A percentile compares a stretch with the other conserved stretches of the same genome.
These are phyloP conservation scores for Ilyonectria robusta DNA, from an alignment of 2,329 filamentous ascomycete genomes.

Conservation along the genomic window DNA sequence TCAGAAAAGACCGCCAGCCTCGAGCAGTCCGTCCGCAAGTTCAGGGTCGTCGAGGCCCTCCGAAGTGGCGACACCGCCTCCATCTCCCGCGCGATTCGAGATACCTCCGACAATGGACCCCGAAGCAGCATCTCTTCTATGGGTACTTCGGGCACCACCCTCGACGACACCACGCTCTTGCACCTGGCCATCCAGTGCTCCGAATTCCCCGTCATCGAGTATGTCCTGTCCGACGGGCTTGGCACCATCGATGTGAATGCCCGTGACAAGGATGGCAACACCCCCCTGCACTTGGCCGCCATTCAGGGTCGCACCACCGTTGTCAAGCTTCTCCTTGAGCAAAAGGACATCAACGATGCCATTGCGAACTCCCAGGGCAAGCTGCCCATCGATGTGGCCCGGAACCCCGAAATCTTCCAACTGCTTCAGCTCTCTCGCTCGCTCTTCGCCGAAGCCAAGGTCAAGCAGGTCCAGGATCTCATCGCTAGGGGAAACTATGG, in stretches of 20 bases:
- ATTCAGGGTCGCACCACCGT: slow-evolving; percentile 84
- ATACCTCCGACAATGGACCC: slow-evolving; percentile 68
- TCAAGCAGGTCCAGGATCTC: slow-evolving; percentile 86
- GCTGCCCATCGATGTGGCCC: slow-evolving; percentile 87
- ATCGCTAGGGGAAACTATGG: slow-evolving; percentile 82
- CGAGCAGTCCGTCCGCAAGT: slow-evolving; percentile 94
- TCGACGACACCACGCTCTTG: slow-evolving; percentile 90
- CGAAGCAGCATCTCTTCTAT: slow-evolving; percentile 72
- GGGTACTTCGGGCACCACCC: slow-evolving; percentile 58
- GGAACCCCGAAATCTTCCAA: slow-evolving; percentile 96
- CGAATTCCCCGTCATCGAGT: slow-evolving; percentile 92
- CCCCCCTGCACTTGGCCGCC: slow-evolving; percentile 89
- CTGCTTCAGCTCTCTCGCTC: slow-evolving; percentile 91
- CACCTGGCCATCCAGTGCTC: slow-evolving; percentile 97
- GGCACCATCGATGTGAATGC: slow-evolving; percentile 85
- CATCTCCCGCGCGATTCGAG: slow-evolving; percentile 88
- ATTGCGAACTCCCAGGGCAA: slow-evolving; percentile 88
- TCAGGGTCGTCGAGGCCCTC: slow-evolving; percentile 93
- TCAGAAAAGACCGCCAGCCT: slow-evolving; percentile 71
- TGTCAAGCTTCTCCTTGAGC: slow-evolving; percentile 87
- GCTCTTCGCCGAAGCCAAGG: slow-evolving; percentile 88
- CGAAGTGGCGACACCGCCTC: slow-evolving; percentile 91
- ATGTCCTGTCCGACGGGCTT: slow-evolving; percentile 84
- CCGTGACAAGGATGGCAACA: slow-evolving; percentile 94
- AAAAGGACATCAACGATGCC: slow-evolving; percentile 88